A percentile compares a stretch with the other conserved stretches of the same genome.
phyloP scores from a whole-genome alignment of 352 stramenopile species.

The Phytophthora sansomeana region DNA sequence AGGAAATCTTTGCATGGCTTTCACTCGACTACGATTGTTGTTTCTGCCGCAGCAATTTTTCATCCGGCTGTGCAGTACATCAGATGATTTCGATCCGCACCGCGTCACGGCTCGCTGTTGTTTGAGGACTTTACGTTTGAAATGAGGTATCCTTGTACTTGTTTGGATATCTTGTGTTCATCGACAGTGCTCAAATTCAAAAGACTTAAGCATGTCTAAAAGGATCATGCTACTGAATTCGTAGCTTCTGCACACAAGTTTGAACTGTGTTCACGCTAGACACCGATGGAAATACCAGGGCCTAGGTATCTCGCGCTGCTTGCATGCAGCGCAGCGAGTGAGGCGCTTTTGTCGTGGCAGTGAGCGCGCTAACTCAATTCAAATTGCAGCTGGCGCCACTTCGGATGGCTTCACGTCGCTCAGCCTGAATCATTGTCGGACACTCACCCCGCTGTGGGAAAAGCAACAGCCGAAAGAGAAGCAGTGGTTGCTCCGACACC shows the following conservation, averaged over 20 bases:
- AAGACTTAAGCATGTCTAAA: too few relatives aligned
- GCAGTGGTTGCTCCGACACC: background rate
- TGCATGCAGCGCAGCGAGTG: background rate
- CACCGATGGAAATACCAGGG: too few relatives aligned
- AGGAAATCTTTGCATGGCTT: slow-evolving; percentile 17
- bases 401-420: slow-evolving; percentile 11
- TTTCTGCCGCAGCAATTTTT: slow-evolving; percentile 23
- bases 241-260: background rate
- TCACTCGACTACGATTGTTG: slow-evolving; percentile 10
- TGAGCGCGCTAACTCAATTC: background rate
- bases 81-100: slow-evolving; percentile 24
- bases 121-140: slow-evolving; percentile 19
- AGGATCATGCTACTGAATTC: too few relatives aligned
- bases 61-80: slow-evolving; percentile 11
- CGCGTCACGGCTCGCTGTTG: slow-evolving; percentile 19
- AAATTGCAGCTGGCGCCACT: slow-evolving; percentile 16
- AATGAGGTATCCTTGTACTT: too few relatives aligned
- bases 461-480: slow-evolving; percentile 25
- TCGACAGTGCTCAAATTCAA: too few relatives aligned
- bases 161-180: too few relatives aligned
- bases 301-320: too few relatives aligned
- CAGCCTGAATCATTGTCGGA: slow-evolving; percentile 25
- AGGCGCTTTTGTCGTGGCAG: slow-evolving; percentile 10
- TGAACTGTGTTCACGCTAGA: background rate
- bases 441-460: slow-evolving; percentile 14